These are phyloP conservation scores for Aureobasidium sp. DNA, from an alignment of 2,329 filamentous ascomycete genomes.

Conservation along the genomic window DNA sequence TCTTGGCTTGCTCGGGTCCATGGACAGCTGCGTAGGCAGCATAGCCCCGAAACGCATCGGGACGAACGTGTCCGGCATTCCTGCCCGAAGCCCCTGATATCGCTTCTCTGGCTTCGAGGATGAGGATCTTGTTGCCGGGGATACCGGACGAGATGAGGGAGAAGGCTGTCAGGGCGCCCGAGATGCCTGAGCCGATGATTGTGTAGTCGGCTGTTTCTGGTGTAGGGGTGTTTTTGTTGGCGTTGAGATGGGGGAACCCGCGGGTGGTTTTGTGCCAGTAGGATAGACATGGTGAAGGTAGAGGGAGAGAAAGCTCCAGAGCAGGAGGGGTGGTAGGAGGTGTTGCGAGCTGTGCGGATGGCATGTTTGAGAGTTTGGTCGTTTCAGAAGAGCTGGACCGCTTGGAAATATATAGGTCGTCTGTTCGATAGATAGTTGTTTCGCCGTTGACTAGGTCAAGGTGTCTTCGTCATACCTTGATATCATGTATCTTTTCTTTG, in stretches of 20 bases:
- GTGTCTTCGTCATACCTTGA: neutral
- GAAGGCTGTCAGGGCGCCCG: conserved; percentile 34
- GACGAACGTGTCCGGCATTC: conserved; percentile 38
- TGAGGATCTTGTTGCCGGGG: conserved; percentile 27
- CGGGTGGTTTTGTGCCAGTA: conserved; percentile 41
- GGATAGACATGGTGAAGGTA: conserved; percentile 25
- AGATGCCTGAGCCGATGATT: conserved; percentile 37
- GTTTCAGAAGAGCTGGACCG: neutral
- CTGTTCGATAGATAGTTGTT: neutral
- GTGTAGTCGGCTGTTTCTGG: conserved; percentile 28
- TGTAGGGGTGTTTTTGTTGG: conserved; percentile 26
- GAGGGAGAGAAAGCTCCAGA: conserved; percentile 16
- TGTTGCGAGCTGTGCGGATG: neutral
- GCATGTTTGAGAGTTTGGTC: neutral
- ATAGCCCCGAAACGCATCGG: conserved; percentile 42
- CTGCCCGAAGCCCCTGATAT: conserved; percentile 36
- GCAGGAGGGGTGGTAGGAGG: neutral
- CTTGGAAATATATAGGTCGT: neutral
- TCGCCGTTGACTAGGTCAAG: neutral
- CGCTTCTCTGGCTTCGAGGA: conserved; percentile 38
- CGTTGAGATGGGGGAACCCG: conserved; percentile 33
- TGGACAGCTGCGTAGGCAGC: conserved; percentile 35
- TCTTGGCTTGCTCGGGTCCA: conserved; percentile 36
- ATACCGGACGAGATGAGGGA: conserved; percentile 32
- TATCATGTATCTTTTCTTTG: too few relatives aligned